Base-by-base conservation (phyloP, 192 early-diverging fungal genomes). In the Powellomyces hirtus region DNA sequence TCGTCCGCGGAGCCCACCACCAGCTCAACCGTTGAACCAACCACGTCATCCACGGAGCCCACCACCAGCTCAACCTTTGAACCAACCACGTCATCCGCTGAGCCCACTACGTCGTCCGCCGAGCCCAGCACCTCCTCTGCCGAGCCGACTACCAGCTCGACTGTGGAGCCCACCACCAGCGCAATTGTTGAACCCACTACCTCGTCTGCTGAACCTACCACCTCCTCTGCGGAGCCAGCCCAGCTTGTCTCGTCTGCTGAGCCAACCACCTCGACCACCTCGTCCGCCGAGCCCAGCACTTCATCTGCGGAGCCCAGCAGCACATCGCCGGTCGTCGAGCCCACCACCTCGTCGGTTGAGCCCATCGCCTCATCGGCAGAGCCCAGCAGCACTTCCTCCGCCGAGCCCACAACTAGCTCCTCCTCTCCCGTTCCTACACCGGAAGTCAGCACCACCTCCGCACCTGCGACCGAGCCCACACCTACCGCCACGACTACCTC, bases 381-480 rank as follows among this genome's bases (percentile, higher is more conserved):
- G 53, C 29, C 24, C 6, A 56, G 27, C n/a, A n/a, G n/a, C 10
- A 56, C 53, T 31, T 56, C 53, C 14, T 31, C 31, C 33, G 53
- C 5, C 16, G 53, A 56, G 53, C 53, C 53, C 22, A 56, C 7
- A 2, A 56, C 53, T n/a, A n/a, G n/a, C 10, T 55, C 30, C 51
- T 42, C 31, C 55, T 8, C 27, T 27, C 65, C 3, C 64, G 52
- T 33, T 35, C 51, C 4, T 38, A 1, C 29, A 10, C 30, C 55
- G 52, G 2, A 24, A 50, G 26, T 27, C 65, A 59, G 20, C 62
- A 59, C 70, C 45, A 70, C 65, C 45, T 16, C 72, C 0, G 27
- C 60, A 16, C 18, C 7, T 27, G 31, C 53, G 53, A 56, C 53
- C 29, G 46, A 49, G n/a, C 5, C 4, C 6, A 34, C 5, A 4